These are phyloP conservation scores for Pseudoneurospora amorphoporcata DNA, from an alignment of 495 filamentous ascomycete species.

Conservation along the genomic window DNA sequence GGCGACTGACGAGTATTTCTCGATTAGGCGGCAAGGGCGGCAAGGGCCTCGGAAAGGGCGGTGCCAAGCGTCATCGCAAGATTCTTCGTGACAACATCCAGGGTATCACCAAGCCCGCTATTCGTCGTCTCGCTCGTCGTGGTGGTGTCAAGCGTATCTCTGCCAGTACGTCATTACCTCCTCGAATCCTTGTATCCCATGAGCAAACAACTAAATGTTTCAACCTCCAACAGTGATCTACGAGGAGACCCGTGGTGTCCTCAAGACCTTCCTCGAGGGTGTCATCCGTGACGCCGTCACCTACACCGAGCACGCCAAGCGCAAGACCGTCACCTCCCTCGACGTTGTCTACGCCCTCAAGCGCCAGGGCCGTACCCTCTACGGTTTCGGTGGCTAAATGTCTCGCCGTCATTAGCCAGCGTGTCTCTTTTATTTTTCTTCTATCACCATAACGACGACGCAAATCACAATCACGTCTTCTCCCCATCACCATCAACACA, in stretches of 20 bases:
- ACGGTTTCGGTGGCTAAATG: constrained; percentile 91
- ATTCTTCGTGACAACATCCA: constrained; percentile 99
- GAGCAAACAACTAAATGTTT: constrained; percentile 23
- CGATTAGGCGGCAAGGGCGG: constrained; percentile 76
- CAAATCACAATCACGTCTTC: background rate
- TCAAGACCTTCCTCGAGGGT: constrained; percentile 99
- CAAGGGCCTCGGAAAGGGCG: constrained; percentile 84
- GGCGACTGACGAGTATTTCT: constrained; percentile 17
- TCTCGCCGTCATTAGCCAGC: background rate
- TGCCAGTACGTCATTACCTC: constrained; percentile 51
- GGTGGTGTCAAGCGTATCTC: constrained; percentile 99
- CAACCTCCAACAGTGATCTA: constrained; percentile 62
- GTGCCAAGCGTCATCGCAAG: constrained; percentile 94
- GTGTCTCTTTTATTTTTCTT: constrained; percentile 1
- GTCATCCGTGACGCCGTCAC: constrained; percentile 99
- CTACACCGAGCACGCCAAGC: constrained; percentile 95
- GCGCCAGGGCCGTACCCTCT: constrained; percentile 88
- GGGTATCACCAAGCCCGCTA: constrained; percentile 99
- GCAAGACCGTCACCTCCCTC: constrained; percentile 92
- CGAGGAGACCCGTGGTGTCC: constrained; percentile 99
- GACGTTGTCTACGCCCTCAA: constrained; percentile 93
- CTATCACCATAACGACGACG: constrained; percentile 1
- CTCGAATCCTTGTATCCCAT: background rate
- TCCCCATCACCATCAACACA: background rate
- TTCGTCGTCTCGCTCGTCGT: constrained; percentile 98